phyloP scores from a whole-genome alignment of 768 basidiomycete genomes.

The Termitomyces bulborhizus region DNA sequence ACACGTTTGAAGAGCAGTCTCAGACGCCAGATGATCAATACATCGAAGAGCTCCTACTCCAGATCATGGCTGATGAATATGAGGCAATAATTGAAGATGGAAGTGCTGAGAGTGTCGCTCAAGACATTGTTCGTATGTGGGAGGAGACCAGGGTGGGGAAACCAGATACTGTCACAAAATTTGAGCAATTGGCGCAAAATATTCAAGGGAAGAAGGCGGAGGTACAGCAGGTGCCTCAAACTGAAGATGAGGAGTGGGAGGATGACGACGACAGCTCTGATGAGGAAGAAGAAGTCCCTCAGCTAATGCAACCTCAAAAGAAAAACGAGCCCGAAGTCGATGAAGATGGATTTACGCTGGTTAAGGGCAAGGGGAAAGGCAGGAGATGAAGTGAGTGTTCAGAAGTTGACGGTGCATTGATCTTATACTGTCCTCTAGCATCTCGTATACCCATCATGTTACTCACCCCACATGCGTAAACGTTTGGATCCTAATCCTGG shows the following conservation, averaged over 20 bases:
- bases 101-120: conserved; percentile 67
- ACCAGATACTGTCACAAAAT: conserved; percentile 44
- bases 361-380: conserved; percentile 56
- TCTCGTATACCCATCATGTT: background rate
- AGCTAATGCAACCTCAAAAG: conserved; percentile 37
- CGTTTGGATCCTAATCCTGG: background rate
- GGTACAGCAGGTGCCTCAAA: conserved; percentile 37
- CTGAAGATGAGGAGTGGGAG: conserved; percentile 30
- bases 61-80: conserved; percentile 86
- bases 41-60: conserved; percentile 74
- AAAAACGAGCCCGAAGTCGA: conserved; percentile 69
- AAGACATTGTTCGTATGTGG: conserved; percentile 69
- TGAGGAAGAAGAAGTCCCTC: conserved; percentile 48
- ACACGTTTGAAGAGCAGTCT: conserved; percentile 62
- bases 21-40: conserved; percentile 59
- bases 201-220: conserved; percentile 50
- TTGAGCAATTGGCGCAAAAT: conserved; percentile 60
- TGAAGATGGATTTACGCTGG: conserved; percentile 88
- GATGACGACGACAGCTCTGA: conserved; percentile 34
- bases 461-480: background rate
- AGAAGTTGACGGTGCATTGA: background rate
- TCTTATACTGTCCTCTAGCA: background rate
- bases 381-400: conserved; percentile 16
- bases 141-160: conserved; percentile 39
- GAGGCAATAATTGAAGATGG: conserved; percentile 81